phyloP scores from a whole-genome alignment of 495 filamentous ascomycete species.

The Choiromyces venosus region DNA sequence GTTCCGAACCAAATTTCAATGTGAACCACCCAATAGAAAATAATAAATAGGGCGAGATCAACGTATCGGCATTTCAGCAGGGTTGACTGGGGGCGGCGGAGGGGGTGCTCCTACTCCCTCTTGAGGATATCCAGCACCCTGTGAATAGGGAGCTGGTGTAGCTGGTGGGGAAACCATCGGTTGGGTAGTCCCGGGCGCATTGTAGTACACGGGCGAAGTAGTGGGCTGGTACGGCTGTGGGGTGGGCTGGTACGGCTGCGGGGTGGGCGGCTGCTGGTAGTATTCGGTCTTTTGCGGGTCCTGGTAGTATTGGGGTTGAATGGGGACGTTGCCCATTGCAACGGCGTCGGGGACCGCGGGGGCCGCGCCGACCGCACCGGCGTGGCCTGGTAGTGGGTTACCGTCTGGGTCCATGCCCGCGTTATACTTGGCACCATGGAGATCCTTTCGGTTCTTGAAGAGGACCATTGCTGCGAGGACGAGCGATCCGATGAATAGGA shows the following conservation, averaged over 20 bases:
- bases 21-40: background rate
- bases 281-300: background rate
- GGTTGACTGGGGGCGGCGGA: conserved; percentile 20
- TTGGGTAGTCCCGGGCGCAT: background rate
- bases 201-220: conserved; percentile 22
- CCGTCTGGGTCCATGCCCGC: conserved; percentile 17
- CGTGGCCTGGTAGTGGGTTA: background rate
- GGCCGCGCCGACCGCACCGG: background rate
- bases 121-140: conserved; percentile 3
- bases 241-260: conserved; percentile 13
- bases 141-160: conserved; percentile 21
- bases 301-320: background rate
- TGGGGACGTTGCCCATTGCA: background rate
- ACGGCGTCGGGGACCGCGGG: background rate
- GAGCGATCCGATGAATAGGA: conserved; percentile 37
- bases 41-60: too few species aligned
- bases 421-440: conserved; percentile 34
- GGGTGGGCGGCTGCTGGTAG: conserved; percentile 9
- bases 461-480: conserved; percentile 32
- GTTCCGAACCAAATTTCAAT: background rate
- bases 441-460: conserved; percentile 32
- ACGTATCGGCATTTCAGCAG: conserved; percentile 18
- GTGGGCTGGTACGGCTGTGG: conserved; percentile 17
- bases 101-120: conserved; percentile 8
- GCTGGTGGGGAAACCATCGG: conserved; percentile 16